These are phyloP conservation scores for Tricholoma sp. DNA, from an alignment of 768 basidiomycete genomes.

Conservation along the genomic window DNA sequence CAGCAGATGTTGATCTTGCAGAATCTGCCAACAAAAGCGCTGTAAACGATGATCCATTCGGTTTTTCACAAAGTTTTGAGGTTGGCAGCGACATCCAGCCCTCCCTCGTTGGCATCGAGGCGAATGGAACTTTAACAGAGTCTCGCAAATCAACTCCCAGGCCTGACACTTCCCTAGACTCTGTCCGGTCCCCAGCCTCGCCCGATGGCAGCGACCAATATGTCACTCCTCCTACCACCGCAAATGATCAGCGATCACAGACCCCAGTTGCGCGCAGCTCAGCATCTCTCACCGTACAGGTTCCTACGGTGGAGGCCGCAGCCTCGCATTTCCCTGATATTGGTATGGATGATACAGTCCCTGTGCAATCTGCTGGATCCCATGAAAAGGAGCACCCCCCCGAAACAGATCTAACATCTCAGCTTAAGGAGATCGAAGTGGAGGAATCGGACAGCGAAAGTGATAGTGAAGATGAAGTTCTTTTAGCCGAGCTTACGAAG, in stretches of 20 bases:
- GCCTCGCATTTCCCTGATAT: constrained; percentile 36
- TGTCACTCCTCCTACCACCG: constrained; percentile 53
- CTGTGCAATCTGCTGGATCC: constrained; percentile 6
- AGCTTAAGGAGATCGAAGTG: constrained; percentile 54
- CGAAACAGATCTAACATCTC: constrained; percentile 49
- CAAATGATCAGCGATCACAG: constrained; percentile 13
- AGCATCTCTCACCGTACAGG: constrained; percentile 13
- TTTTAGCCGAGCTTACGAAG: constrained; percentile 28
- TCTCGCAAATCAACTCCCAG: constrained; percentile 12
- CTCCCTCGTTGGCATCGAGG: neutral
- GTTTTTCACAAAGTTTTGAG: constrained; percentile 35
- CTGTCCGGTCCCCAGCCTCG: constrained; percentile 17
- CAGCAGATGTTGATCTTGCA: constrained; percentile 22
- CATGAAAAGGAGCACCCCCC: constrained; percentile 17
- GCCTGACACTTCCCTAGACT: constrained; percentile 11
- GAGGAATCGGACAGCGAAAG: constrained; percentile 50
- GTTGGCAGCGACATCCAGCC: constrained; percentile 2
- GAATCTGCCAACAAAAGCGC: constrained; percentile 19
- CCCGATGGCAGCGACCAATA: constrained; percentile 51
- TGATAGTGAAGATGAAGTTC: constrained; percentile 45
- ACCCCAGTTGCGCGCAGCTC: constrained; percentile 16
- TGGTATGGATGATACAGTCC: constrained; percentile 17
- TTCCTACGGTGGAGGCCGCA: constrained; percentile 30
- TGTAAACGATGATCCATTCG: constrained; percentile 45
- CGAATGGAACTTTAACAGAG: neutral